phyloP scores from a whole-genome alignment of 345 rosid genomes.

The Fremontodendron californicum region DNA sequence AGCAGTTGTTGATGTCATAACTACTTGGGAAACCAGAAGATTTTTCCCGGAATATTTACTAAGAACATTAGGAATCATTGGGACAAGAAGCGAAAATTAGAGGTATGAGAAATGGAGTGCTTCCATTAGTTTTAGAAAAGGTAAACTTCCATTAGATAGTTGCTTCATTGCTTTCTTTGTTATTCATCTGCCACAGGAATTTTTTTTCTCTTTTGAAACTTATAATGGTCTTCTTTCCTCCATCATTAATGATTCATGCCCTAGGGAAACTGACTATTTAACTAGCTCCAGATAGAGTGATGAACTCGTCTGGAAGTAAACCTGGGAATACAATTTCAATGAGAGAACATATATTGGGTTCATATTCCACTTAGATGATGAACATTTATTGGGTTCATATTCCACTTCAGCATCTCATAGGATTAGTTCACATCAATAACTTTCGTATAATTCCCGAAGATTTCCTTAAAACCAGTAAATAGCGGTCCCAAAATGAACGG shows the following conservation, averaged over 20 bases:
- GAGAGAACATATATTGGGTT: neutral
- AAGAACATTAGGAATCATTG: neutral
- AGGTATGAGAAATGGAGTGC: neutral
- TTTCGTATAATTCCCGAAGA: neutral
- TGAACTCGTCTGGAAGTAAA: neutral
- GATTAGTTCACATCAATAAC: neutral
- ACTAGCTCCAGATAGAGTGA: neutral
- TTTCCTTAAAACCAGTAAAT: neutral
- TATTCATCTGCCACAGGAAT: neutral
- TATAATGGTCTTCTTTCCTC: neutral
- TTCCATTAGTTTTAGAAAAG: neutral
- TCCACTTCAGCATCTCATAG: slow-evolving; percentile 1
- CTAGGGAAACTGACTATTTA: neutral
- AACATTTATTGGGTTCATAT: neutral
- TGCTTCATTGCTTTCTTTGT: neutral
- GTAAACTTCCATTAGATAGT: neutral
- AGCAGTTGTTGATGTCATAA: neutral
- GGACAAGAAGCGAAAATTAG: neutral
- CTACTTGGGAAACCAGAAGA: neutral
- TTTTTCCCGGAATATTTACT: neutral
- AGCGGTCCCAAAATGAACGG: neutral
- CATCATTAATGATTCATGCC: neutral
- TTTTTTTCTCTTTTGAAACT: neutral
- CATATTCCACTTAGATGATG: neutral
- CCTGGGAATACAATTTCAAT: neutral